phyloP scores from a whole-genome alignment of 768 basidiomycete species.

The Mycena maculata region DNA sequence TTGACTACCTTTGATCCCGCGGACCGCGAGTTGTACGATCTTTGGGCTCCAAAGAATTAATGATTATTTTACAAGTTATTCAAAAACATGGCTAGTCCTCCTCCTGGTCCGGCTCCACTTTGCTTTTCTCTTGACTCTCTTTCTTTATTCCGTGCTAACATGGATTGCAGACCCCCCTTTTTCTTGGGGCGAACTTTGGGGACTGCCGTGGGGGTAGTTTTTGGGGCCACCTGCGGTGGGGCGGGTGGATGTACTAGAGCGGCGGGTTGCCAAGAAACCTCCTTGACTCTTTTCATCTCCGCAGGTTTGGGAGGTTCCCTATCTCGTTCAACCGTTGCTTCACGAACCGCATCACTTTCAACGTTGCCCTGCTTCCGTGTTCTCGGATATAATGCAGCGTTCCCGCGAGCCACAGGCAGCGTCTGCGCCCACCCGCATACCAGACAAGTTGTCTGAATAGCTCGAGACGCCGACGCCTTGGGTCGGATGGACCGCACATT shows the following conservation, averaged over 20 bases:
- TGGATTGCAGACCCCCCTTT: conserved; percentile 67
- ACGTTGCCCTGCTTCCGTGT: conserved; percentile 12
- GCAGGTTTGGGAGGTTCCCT: background rate
- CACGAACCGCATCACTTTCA: background rate
- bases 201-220: background rate
- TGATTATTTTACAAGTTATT: conserved; percentile 27
- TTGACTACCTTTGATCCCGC: conserved; percentile 80
- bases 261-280: background rate
- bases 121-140: conserved; percentile 56
- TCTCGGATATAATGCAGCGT: conserved; percentile 33
- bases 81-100: conserved; percentile 30
- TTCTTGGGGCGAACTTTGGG: conserved; percentile 61
- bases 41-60: conserved; percentile 73
- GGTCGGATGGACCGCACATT: conserved; percentile 49
- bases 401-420: conserved; percentile 20
- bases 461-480: conserved; percentile 21
- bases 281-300: background rate
- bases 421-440: conserved; percentile 34
- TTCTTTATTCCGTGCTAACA: conserved; percentile 72
- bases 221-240: conserved; percentile 4
- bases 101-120: conserved; percentile 39
- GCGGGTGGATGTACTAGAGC: conserved; percentile 16
- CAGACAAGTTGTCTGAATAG: conserved; percentile 38
- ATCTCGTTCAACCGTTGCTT: background rate
- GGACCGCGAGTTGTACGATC: conserved; percentile 81